These are phyloP conservation scores for Colletotrichum brevisporum DNA, from an alignment of 2,329 filamentous ascomycete genomes.

Conservation along the genomic window DNA sequence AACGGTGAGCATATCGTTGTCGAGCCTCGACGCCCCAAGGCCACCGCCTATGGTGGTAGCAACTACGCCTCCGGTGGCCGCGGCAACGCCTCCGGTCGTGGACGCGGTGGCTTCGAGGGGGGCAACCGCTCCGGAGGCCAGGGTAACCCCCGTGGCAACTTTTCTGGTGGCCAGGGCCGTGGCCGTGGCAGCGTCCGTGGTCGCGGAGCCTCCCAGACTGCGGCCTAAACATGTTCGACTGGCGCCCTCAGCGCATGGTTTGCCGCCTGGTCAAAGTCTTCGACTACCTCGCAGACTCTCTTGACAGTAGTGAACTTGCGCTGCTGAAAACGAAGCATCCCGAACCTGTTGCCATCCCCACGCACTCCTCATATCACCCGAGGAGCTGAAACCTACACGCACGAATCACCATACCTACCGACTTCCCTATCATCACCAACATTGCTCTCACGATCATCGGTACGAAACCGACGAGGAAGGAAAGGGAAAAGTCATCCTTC, in stretches of 20 bases:
- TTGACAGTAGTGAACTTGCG: neutral
- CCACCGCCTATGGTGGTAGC: conserved; percentile 77
- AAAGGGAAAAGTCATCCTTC: conserved; percentile 23
- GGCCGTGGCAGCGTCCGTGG: conserved; percentile 78
- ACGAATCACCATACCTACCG: conserved; percentile 1
- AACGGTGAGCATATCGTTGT: conserved; percentile 87
- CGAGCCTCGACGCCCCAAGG: conserved; percentile 88
- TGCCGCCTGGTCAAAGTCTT: too few species aligned
- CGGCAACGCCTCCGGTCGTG: conserved; percentile 62
- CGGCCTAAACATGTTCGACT: conserved; percentile 37
- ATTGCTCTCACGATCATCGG: conserved; percentile 24
- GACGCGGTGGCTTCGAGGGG: conserved; percentile 76
- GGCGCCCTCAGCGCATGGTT: neutral
- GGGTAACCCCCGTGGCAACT: conserved; percentile 74
- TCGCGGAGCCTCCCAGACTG: conserved; percentile 70
- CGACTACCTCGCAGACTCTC: neutral
- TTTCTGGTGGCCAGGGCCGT: conserved; percentile 74
- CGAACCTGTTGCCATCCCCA: neutral
- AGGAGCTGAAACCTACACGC: neutral
- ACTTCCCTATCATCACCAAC: neutral
- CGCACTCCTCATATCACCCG: neutral
- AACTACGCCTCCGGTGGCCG: conserved; percentile 66
- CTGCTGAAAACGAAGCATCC: neutral
- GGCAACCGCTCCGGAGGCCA: conserved; percentile 68
- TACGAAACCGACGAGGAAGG: conserved; percentile 24